Evolutionary conservation across 768 basidiomycete species (phyloP).

Genomic region (Pleurotus ostreatus): DNA sequence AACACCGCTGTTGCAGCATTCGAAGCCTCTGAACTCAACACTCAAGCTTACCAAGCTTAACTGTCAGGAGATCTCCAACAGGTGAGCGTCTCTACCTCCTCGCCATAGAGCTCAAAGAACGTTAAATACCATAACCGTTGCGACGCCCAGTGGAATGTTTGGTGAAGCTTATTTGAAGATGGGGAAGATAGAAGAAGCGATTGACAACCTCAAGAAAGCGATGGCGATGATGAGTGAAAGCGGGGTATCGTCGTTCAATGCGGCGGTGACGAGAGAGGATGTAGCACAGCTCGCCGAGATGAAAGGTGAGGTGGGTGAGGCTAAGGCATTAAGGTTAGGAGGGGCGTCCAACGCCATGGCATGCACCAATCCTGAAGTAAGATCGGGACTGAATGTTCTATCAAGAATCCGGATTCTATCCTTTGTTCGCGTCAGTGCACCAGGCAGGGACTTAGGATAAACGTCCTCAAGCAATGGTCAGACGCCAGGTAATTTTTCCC

Average conservation of each 20-base stretch:
- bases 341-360: background rate
- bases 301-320: background rate
- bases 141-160: constrained; percentile 26
- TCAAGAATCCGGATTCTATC: background rate
- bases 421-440: background rate
- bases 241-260: constrained; percentile 14
- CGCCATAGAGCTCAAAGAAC: constrained; percentile 25
- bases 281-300: background rate
- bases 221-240: constrained; percentile 16
- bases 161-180: constrained; percentile 30
- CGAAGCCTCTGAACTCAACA: constrained; percentile 1
- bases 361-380: background rate
- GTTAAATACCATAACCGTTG: constrained; percentile 17
- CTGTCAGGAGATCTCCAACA: constrained; percentile 5
- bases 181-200: constrained; percentile 33
- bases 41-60: constrained; percentile 4
- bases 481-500: background rate
- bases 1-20: background rate
- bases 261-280: background rate
- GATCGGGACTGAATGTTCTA: background rate
- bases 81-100: constrained; percentile 25
- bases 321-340: background rate
- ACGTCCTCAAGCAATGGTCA: background rate
- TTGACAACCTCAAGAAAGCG: constrained; percentile 29
- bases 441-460: background rate